These are phyloP conservation scores for Colletotrichum sublineola DNA, from an alignment of 2,329 filamentous ascomycete species.

Conservation along the genomic window DNA sequence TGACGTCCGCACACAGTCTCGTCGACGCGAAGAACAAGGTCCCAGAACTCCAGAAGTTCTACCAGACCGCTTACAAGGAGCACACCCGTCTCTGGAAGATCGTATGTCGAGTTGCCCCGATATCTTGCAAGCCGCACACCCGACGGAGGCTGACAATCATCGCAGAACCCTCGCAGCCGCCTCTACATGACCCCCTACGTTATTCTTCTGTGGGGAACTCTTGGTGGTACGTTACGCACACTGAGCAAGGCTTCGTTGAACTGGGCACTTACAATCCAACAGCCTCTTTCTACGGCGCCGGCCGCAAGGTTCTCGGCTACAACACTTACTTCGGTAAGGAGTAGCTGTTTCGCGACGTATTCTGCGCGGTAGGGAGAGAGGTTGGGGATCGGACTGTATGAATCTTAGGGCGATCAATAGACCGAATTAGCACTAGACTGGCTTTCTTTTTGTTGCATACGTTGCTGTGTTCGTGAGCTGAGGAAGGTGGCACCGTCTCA, in stretches of 20 bases:
- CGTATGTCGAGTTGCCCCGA: constrained; percentile 65
- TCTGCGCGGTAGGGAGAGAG: constrained; percentile 1
- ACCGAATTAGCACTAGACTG: constrained; percentile 22
- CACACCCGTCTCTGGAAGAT: constrained; percentile 82
- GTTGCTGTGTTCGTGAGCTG: constrained; percentile 16
- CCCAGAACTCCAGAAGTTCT: constrained; percentile 79
- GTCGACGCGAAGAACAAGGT: constrained; percentile 83
- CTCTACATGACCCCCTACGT: constrained; percentile 78
- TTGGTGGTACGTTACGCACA: constrained; percentile 66
- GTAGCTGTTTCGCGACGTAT: constrained; percentile 49
- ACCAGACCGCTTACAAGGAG: constrained; percentile 79
- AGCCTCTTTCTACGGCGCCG: constrained; percentile 78
- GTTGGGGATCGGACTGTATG: constrained; percentile 28
- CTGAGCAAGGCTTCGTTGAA: not conserved
- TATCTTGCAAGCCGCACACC: not conserved
- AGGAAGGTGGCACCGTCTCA: constrained; percentile 19
- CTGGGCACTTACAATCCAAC: constrained; percentile 44
- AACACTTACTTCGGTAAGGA: constrained; percentile 80
- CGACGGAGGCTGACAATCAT: constrained; percentile 31
- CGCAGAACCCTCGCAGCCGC: constrained; percentile 74
- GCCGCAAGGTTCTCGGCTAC: constrained; percentile 80
- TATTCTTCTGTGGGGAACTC: constrained; percentile 71
- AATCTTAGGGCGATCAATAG: constrained; percentile 38
- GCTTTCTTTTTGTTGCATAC: constrained; percentile 16
- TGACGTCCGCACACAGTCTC: constrained; percentile 59